phyloP scores from a whole-genome alignment of 768 basidiomycete genomes.

The Holtermannia corniformis region DNA sequence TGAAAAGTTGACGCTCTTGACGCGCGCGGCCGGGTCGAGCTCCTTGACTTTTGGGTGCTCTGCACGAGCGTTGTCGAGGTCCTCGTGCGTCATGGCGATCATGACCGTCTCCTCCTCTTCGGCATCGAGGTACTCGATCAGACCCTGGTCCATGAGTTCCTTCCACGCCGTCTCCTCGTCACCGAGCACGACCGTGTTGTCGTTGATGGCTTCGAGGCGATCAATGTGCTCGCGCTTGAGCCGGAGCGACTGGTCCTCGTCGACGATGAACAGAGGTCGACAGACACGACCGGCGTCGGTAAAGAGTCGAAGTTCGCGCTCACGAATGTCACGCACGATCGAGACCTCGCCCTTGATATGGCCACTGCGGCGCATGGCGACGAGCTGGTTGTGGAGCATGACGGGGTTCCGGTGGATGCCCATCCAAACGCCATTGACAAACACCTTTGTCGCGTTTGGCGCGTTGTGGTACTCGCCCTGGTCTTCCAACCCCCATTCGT shows the following conservation, averaged over 20 bases:
- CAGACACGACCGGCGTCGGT: constrained; percentile 96
- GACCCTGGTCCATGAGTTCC: constrained; percentile 70
- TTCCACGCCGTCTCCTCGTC: constrained; percentile 51
- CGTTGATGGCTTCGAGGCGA: constrained; percentile 45
- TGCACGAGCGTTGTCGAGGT: constrained; percentile 70
- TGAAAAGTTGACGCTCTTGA: constrained; percentile 73
- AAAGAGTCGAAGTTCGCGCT: constrained; percentile 84
- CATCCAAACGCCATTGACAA: constrained; percentile 99
- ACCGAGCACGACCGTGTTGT: constrained; percentile 52
- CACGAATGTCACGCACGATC: constrained; percentile 93
- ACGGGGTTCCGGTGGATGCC: constrained; percentile 93
- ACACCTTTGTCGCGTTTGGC: constrained; percentile 80
- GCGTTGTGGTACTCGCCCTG: constrained; percentile 81
- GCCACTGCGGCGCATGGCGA: constrained; percentile 81
- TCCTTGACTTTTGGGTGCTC: constrained; percentile 18
- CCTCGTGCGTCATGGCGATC: constrained; percentile 98
- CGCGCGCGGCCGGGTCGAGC: constrained; percentile 68
- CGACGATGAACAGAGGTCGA: constrained; percentile 90
- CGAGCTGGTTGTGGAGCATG: constrained; percentile 83
- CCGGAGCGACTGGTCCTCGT: constrained; percentile 71
- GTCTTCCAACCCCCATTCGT: constrained; percentile 95
- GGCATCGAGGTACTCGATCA: constrained; percentile 89
- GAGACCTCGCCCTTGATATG: constrained; percentile 95
- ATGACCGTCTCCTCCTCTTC: constrained; percentile 99
- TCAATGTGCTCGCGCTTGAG: constrained; percentile 76